Evolutionary conservation across 257 asterid species (phyloP).

Genomic region (Petunia secreta): DNA sequence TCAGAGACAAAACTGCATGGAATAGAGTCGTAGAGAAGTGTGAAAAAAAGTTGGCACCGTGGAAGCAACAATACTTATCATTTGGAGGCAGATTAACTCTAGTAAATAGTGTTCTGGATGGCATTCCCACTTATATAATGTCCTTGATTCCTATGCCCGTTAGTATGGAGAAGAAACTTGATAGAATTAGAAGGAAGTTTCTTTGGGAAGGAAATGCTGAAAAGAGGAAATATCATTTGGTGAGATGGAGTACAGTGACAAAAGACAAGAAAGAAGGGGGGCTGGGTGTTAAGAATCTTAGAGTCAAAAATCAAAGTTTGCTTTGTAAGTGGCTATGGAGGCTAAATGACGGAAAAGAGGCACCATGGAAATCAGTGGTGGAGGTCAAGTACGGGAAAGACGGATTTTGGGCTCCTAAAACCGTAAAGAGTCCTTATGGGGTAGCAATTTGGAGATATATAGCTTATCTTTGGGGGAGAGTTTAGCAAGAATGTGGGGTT

Average conservation of each 20-base stretch:
- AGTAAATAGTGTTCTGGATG: too few species aligned
- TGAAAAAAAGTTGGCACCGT: too few species aligned
- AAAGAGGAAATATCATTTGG: background rate
- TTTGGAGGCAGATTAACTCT: too few species aligned
- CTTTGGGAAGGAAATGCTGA: too few species aligned
- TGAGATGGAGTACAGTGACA: background rate
- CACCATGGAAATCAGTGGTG: slow-evolving; percentile 11
- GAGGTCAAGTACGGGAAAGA: background rate
- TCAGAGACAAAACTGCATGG: too few species aligned
- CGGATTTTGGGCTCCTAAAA: slow-evolving; percentile 1
- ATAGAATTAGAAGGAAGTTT: too few species aligned
- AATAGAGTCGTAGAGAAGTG: too few species aligned
- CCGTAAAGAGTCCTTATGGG: background rate
- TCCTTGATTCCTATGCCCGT: too few species aligned
- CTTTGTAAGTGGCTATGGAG: background rate
- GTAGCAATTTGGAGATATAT: background rate
- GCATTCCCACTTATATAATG: too few species aligned
- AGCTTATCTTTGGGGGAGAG: background rate
- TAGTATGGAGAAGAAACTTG: too few species aligned
- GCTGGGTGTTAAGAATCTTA: background rate
- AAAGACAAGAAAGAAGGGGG: background rate
- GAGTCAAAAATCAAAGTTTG: background rate
- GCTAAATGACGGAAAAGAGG: too few species aligned
- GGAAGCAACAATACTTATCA: too few species aligned
- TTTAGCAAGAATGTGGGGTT: background rate